Conservation (phyloP, 257 asterid species). For the Coffea eugenioides region DNA sequence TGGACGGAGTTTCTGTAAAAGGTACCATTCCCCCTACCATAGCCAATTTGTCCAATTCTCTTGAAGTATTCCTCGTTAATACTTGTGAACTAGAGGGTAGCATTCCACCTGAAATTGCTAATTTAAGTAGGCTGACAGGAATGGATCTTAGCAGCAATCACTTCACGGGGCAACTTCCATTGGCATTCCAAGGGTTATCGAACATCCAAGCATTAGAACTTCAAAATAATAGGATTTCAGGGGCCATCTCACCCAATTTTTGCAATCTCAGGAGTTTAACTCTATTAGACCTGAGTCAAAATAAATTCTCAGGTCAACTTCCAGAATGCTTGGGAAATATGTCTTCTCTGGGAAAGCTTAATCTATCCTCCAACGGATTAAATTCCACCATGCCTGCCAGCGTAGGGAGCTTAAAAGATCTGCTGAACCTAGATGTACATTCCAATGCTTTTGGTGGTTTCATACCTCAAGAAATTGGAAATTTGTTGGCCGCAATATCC, state of each 20-base stretch:
- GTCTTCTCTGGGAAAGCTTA: not conserved
- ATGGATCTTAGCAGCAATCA: slow-evolving; percentile 10
- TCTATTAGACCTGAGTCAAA: not conserved
- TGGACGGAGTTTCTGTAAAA: slow-evolving; percentile 5
- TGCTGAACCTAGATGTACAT: not conserved
- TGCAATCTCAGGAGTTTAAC: not conserved
- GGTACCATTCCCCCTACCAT: slow-evolving; percentile 27
- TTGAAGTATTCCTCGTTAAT: too few relatives aligned
- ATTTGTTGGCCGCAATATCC: not conserved
- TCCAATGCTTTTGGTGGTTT: not conserved
- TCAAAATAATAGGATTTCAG: too few relatives aligned
- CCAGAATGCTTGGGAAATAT: slow-evolving; percentile 16
- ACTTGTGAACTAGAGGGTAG: slow-evolving; percentile 11
- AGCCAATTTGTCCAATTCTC: slow-evolving; percentile 28
- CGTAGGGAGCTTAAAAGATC: not conserved
- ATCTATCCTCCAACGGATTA: not conserved
- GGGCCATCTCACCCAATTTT: not conserved
- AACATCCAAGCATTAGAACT: slow-evolving; percentile 11
- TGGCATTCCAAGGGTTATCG: slow-evolving; percentile 2
- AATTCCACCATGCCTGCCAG: not conserved
- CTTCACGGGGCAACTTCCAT: slow-evolving; percentile 18
- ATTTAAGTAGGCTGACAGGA: slow-evolving; percentile 18
- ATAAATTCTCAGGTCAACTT: not conserved
- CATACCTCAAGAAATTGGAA: slow-evolving; percentile 4
- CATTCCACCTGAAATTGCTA: slow-evolving; percentile 34